These are phyloP conservation scores for Pneumocystis jirovecii DNA, from an alignment of 1,139 yeast species.

Conservation along the genomic window DNA sequence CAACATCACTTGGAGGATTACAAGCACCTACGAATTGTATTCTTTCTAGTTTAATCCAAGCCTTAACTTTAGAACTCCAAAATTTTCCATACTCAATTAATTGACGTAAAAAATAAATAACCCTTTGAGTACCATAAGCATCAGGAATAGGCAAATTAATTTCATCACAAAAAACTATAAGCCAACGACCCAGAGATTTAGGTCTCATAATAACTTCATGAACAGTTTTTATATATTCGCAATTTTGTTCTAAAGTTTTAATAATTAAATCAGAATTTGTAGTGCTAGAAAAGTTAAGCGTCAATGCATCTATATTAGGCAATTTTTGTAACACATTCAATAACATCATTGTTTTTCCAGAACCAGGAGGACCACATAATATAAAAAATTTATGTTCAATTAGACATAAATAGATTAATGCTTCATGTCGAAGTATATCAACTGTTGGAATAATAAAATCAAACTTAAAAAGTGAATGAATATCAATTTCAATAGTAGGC, in stretches of 20 bases:
- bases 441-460: constrained; percentile 61
- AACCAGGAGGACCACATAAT: constrained; percentile 94
- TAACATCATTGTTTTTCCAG: constrained; percentile 90
- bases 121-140: constrained; percentile 59
- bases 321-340: constrained; percentile 51
- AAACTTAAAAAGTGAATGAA: constrained; percentile 48
- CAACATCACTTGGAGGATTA: constrained; percentile 74
- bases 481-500: constrained; percentile 37
- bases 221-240: constrained; percentile 42
- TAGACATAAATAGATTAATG: constrained; percentile 42
- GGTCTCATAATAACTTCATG: constrained; percentile 48
- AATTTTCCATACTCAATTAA: constrained; percentile 63
- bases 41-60: constrained; percentile 53
- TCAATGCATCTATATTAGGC: constrained; percentile 43
- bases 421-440: constrained; percentile 61
- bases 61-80: constrained; percentile 46
- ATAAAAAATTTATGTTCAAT: constrained; percentile 47
- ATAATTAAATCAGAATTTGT: constrained; percentile 52
- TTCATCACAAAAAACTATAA: constrained; percentile 85
- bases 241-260: constrained; percentile 55
- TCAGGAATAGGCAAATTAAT: constrained; percentile 69
- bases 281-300: constrained; percentile 73
- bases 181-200: constrained; percentile 47
- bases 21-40: constrained; percentile 90
- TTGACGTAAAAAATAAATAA: constrained; percentile 63